Base-by-base conservation (phyloP, 2,329 filamentous ascomycete species). In the Ilyonectria sp. region DNA sequence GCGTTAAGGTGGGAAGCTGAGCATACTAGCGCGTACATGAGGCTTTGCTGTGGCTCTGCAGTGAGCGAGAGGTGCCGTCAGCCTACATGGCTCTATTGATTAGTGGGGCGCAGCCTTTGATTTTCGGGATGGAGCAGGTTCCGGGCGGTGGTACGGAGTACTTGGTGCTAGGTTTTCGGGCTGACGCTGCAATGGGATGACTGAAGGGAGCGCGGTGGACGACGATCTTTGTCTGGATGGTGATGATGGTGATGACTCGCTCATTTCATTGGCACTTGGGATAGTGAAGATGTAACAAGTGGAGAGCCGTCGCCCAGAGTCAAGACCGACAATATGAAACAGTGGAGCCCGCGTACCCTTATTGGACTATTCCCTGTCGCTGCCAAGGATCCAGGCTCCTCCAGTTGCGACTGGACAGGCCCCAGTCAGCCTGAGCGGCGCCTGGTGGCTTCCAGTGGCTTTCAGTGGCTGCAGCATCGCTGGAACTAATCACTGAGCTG, bases 71-170 rank as follows among this genome's bases (percentile, higher is more conserved):
- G 50, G 29, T 43, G 43, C 40, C 43, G 63, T 66, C 58, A 66
- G 63, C 58, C 63, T 66, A 60, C 63, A 65, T 56, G 63, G 37
- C 21, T 61, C 52, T 57, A 53, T 66, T 52, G 63, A 53, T 57
- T 44, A n/a, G 26, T 19, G 58, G 52, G 63, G 53, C 53, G 58
- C 58, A 66, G 63, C 23, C 29, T 46, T 54, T 43, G 50, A 55
- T 58, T 58, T 53, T 33, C 31, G 35, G 54, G 47, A 21, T 33
- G 53, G 53, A 66, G n/a, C 49, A 53, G 21, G 44, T 10, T 61
- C 58, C 53, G 19, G 46, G 37, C n/a, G 52, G 47, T 40, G n/a
- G 53, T 23, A 33, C 31, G 31, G 31, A 33, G 31, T 33, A 33
- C 31, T 11, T 11, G 11, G 31, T 33, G 11, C 31, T 11, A 26